Percentiles rank a stretch among this genome's conserved stretches.
Evolutionary conservation across 1,284 basidiomycete genomes (phyloP).

Genomic region (Ganoderma boninense): DNA sequence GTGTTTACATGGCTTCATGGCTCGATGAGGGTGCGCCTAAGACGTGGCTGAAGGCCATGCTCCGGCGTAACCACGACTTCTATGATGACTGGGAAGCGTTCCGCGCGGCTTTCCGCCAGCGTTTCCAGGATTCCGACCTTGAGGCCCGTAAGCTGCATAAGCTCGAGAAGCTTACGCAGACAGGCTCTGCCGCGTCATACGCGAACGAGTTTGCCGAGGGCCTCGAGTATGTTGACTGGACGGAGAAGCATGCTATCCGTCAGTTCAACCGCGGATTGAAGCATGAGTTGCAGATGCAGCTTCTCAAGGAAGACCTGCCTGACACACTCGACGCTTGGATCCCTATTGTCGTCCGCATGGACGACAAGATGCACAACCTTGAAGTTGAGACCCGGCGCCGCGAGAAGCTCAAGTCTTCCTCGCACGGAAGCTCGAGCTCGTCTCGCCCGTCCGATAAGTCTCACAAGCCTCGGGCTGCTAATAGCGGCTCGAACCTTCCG

Average conservation of each 20-base stretch:
- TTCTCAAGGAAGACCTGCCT: not conserved
- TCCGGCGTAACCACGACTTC: not conserved
- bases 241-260: not conserved
- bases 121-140: not conserved
- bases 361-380: conserved; percentile 18
- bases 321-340: conserved; percentile 1
- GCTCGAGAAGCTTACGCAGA: not conserved
- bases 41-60: not conserved
- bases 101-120: not conserved
- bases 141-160: not conserved
- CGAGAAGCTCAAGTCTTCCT: conserved; percentile 3
- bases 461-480: not conserved
- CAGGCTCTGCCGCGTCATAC: too few relatives aligned
- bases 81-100: not conserved
- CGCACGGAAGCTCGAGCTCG: not conserved
- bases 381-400: not conserved
- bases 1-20: not conserved
- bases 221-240: too few relatives aligned
- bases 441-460: not conserved
- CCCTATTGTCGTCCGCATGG: conserved; percentile 16
- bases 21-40: not conserved
- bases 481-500: too few relatives aligned
- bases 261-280: not conserved
- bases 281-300: not conserved
- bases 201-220: too few relatives aligned